A percentile compares a stretch with the other conserved stretches of the same genome.
These are phyloP conservation scores for Ramularia collo-cygni DNA, from an alignment of 2,329 filamentous ascomycete genomes.

Conservation along the genomic window DNA sequence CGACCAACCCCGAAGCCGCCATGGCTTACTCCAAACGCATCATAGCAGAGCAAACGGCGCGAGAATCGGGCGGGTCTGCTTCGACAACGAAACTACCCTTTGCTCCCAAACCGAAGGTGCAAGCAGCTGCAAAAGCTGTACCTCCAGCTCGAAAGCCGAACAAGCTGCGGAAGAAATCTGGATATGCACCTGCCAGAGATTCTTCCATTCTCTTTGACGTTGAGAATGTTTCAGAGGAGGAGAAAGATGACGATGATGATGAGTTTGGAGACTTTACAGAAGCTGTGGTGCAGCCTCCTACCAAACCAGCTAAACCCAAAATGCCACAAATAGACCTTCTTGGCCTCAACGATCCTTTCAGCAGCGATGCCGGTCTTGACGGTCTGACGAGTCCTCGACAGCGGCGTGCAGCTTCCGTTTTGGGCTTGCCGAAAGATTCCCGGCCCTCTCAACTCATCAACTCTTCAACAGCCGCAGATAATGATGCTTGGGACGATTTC, in stretches of 20 bases:
- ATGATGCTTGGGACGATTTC: constrained; percentile 43
- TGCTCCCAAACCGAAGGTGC: constrained; percentile 1
- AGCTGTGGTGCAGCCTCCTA: background rate
- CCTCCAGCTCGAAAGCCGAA: constrained; percentile 13
- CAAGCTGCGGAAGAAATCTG: constrained; percentile 23
- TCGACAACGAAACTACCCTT: constrained; percentile 1
- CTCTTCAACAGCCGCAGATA: constrained; percentile 16
- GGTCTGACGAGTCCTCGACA: constrained; percentile 9
- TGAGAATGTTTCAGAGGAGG: constrained; percentile 23
- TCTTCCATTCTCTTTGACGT: constrained; percentile 30
- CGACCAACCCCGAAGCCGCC: constrained; percentile 29
- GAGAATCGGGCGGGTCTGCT: background rate
- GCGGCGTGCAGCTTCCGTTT: constrained; percentile 7
- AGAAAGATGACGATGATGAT: constrained; percentile 24
- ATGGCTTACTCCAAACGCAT: constrained; percentile 30
- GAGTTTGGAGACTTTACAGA: constrained; percentile 30
- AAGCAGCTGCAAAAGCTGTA: constrained; percentile 1
- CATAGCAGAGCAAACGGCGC: constrained; percentile 21
- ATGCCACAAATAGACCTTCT: constrained; percentile 24
- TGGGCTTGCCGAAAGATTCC: constrained; percentile 12
- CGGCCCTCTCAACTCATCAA: constrained; percentile 27
- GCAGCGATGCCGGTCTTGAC: constrained; percentile 1
- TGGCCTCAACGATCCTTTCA: constrained; percentile 21
- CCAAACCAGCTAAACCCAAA: constrained; percentile 1
- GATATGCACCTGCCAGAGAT: constrained; percentile 18